phyloP scores from a whole-genome alignment of 2,329 filamentous ascomycete species.

The Claviceps digitariae region DNA sequence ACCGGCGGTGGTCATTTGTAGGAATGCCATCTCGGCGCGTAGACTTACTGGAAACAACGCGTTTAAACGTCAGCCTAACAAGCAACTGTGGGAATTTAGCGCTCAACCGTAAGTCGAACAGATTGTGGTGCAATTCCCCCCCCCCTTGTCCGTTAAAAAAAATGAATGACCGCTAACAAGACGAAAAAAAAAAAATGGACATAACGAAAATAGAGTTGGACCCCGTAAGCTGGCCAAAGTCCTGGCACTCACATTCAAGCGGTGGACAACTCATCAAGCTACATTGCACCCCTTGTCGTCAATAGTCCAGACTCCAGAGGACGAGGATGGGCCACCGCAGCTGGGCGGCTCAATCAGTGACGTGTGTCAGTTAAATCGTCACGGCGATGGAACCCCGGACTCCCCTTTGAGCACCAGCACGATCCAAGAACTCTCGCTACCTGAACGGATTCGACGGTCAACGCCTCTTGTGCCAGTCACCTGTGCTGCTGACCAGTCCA shows the following conservation, averaged over 20 bases:
- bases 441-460: constrained; percentile 1
- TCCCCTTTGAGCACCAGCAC: neutral
- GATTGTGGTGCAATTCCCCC: neutral
- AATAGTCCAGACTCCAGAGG: neutral
- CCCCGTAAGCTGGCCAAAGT: constrained; percentile 20
- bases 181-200: neutral
- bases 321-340: neutral
- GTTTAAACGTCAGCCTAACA: constrained; percentile 3
- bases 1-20: constrained; percentile 5
- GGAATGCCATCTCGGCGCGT: constrained; percentile 2
- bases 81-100: constrained; percentile 21
- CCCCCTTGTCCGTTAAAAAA: neutral
- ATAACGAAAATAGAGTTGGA: constrained; percentile 15
- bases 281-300: neutral
- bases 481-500: neutral
- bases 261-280: constrained; percentile 3
- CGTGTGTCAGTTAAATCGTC: neutral
- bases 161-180: neutral
- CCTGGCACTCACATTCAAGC: constrained; percentile 4
- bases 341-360: neutral
- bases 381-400: neutral
- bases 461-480: neutral
- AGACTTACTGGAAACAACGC: neutral
- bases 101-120: constrained; percentile 20
- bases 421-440: neutral